A percentile compares a stretch with the other conserved stretches of the same genome.
Conservation (phyloP, 768 basidiomycete species). For the Boletus rubescentipes region DNA sequence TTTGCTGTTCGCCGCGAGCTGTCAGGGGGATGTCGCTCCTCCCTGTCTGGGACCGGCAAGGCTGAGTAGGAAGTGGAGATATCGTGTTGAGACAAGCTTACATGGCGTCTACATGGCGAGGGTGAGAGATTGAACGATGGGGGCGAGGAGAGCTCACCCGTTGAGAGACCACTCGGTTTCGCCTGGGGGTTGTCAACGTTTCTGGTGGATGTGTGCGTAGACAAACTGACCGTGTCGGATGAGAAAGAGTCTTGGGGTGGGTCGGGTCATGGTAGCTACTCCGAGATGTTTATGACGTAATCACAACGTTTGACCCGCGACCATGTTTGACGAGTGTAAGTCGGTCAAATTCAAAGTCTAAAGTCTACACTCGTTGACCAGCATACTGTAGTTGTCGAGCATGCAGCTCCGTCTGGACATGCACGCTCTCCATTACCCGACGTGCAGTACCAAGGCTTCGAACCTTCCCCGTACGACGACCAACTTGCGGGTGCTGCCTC, state of each 20-base stretch:
- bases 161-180: conserved; percentile 95
- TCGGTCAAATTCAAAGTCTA: too few species aligned
- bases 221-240: conserved; percentile 66
- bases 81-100: conserved; percentile 30
- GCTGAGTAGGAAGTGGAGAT: not conserved
- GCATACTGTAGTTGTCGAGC: conserved; percentile 78
- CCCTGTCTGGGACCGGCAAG: conserved; percentile 63
- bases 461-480: conserved; percentile 59
- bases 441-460: conserved; percentile 87
- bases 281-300: too few species aligned
- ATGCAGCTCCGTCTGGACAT: conserved; percentile 54
- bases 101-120: conserved; percentile 53
- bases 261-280: conserved; percentile 33
- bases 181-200: conserved; percentile 42
- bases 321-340: conserved; percentile 72
- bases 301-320: conserved; percentile 9
- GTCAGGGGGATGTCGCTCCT: conserved; percentile 88
- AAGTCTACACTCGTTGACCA: conserved; percentile 1
- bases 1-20: conserved; percentile 64
- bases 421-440: conserved; percentile 47
- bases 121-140: not conserved
- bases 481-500: conserved; percentile 43
- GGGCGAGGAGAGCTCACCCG: conserved; percentile 48
- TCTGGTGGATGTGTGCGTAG: not conserved
- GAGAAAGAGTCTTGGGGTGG: conserved; percentile 74